Conservation (phyloP, 345 rosid species). For the Acer negundo region DNA sequence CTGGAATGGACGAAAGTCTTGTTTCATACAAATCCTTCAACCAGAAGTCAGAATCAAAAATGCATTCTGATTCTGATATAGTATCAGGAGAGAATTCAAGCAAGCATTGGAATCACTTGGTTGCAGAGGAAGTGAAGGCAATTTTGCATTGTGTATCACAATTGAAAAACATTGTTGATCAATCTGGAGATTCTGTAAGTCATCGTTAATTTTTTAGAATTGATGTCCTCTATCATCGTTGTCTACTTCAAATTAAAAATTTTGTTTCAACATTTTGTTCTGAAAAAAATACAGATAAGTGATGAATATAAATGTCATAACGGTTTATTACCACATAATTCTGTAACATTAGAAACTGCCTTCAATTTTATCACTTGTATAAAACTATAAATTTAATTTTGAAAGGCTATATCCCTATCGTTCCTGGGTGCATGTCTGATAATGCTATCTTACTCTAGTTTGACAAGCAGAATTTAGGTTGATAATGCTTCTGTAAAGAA, state of each 20-base stretch:
- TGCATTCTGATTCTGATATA: constrained; percentile 37
- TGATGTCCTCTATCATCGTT: constrained; percentile 5
- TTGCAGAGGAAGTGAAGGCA: constrained; percentile 81
- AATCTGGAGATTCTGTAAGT: constrained; percentile 67
- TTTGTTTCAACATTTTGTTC: not conserved
- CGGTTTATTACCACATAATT: constrained; percentile 1
- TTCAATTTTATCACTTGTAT: not conserved
- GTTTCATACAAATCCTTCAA: constrained; percentile 34
- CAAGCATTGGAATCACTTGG: constrained; percentile 55
- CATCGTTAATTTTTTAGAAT: constrained; percentile 14
- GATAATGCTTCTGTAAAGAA: not conserved
- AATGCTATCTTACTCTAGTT: not conserved
- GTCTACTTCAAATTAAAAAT: constrained; percentile 12
- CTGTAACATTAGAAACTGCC: not conserved
- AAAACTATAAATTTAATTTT: not conserved
- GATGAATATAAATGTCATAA: constrained; percentile 7
- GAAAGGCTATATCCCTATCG: not conserved
- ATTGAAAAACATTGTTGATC: constrained; percentile 58
- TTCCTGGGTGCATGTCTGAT: not conserved
- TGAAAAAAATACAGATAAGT: not conserved
- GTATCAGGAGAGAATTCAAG: constrained; percentile 42
- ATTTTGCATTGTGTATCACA: constrained; percentile 60
- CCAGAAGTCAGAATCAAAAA: constrained; percentile 33
- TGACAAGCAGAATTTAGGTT: not conserved
- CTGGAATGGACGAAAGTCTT: constrained; percentile 51